Percentiles rank a stretch among this genome's conserved stretches.
phyloP scores from a whole-genome alignment of 805 yeast genomes.

The Candida pseudofarinosa region DNA sequence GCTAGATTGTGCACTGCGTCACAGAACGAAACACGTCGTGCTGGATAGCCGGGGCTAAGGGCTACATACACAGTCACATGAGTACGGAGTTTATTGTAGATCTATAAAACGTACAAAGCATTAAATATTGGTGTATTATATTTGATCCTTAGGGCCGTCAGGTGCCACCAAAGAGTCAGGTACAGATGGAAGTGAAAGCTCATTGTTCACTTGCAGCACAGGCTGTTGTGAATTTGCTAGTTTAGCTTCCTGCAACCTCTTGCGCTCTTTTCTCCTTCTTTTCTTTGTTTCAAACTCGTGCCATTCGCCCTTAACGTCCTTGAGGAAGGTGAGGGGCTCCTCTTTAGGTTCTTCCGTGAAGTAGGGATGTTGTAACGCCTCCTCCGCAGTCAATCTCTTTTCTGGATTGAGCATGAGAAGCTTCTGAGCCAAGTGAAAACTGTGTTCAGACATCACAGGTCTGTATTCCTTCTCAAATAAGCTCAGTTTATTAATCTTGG shows the following conservation, averaged over 20 bases:
- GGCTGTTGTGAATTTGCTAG: not conserved
- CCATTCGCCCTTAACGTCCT: slow-evolving; percentile 78
- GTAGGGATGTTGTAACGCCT: slow-evolving; percentile 65
- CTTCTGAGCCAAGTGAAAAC: slow-evolving; percentile 61
- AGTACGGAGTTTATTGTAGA: not conserved
- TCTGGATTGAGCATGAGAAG: slow-evolving; percentile 68
- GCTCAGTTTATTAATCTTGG: slow-evolving; percentile 37
- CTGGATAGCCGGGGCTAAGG: too few species aligned
- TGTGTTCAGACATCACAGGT: slow-evolving; percentile 43
- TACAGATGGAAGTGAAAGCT: slow-evolving; percentile 6
- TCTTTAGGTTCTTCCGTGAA: slow-evolving; percentile 68
- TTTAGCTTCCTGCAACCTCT: slow-evolving; percentile 32
- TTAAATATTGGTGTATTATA: not conserved
- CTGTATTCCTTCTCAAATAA: slow-evolving; percentile 29
- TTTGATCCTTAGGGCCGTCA: slow-evolving; percentile 5
- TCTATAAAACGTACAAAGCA: not conserved
- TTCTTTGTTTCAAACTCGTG: slow-evolving; percentile 95
- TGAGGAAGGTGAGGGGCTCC: slow-evolving; percentile 52
- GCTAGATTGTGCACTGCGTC: not conserved
- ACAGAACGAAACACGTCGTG: not conserved
- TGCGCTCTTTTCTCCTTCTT: slow-evolving; percentile 52
- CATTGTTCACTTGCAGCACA: not conserved
- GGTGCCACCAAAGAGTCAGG: slow-evolving; percentile 8
- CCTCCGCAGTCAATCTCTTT: slow-evolving; percentile 60
- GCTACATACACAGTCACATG: too few species aligned